Conservation (phyloP, 306 rosid species). For the Malus asiatica region DNA sequence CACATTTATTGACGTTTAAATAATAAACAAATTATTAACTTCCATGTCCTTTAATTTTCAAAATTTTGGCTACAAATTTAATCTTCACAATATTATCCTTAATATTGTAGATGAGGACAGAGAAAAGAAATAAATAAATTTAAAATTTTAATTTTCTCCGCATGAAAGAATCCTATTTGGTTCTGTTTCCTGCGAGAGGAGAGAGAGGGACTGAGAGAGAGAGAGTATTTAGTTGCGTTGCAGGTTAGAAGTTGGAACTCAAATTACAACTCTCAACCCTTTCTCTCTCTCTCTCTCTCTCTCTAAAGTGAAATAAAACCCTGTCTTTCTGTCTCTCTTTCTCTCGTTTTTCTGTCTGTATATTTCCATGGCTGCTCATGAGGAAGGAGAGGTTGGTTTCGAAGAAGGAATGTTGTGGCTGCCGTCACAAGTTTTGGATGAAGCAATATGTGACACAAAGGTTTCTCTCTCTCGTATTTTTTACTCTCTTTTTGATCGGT, state of each 20-base stretch:
- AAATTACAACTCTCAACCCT: constrained; percentile 5
- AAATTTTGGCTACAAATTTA: no score
- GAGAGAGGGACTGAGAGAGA: neutral
- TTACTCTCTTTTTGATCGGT: neutral
- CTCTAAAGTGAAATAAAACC: neutral
- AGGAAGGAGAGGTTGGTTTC: constrained; percentile 30
- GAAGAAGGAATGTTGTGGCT: constrained; percentile 60
- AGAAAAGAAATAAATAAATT: neutral
- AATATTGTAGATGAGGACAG: no score
- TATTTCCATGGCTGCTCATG: constrained; percentile 36
- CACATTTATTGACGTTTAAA: no score
- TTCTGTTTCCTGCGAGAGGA: neutral
- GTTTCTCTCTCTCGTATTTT: constrained; percentile 4
- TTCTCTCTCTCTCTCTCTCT: constrained; percentile 1
- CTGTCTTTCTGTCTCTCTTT: neutral
- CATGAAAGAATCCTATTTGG: neutral
- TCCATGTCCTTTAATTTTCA: no score
- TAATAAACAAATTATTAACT: no score
- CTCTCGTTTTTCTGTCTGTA: neutral
- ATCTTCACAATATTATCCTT: no score
- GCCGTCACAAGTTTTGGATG: constrained; percentile 47
- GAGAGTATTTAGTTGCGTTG: constrained; percentile 43
- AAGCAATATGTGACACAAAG: constrained; percentile 33
- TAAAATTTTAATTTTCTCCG: neutral
- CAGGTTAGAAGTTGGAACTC: constrained; percentile 60